Base-by-base conservation (phyloP, 2,329 filamentous ascomycete species). In the Pseudogymnoascus sp. region DNA sequence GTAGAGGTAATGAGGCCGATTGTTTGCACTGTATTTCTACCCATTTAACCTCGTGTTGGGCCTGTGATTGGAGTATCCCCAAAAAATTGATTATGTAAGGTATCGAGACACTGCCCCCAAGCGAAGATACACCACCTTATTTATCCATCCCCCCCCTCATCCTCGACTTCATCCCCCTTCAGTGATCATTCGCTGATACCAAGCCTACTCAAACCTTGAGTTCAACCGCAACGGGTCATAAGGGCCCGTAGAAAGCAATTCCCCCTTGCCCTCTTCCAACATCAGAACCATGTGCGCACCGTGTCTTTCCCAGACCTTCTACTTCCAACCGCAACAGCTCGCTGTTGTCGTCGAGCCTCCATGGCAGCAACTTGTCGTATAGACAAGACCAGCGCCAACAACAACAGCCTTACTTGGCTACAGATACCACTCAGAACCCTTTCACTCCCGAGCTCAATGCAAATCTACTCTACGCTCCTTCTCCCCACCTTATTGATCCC, bases 191-290 rank as follows among this genome's bases (percentile, higher is more conserved):
- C 45, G 33, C 45, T 55, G 25, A 55, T 55, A 55, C 28, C 25
- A 18, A 55, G 12, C 14, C 9, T 18, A 28, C 25, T 33, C 25
- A 31, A 18, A 8, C 45, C 5, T 49, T 21, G 21, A 43, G 45
- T 55, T 23, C 45, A 31, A 55, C 45, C 72, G 1, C 71, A 72
- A 67, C 67, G 67, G 67, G 67, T 69, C 67, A 40, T 55, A 31
- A 38, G 38, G 66, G 67, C 67, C 67, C 67, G 64, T 68, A 63
- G n/a, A 40, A 64, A 65, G 65, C 62, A 62, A 68, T 69, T 65
- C 66, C 64, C 62, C 60, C 37, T 67, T 69, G 66, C 28, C 62
- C 23, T 35, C 38, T 49, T n/a, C 65, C 43, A 65, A 62, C 37
- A 37, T 43, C 37, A 60, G 62, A 61, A 61, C 59, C 35, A 52